These are phyloP conservation scores for Anastatica hierochuntica DNA, from an alignment of 345 rosid genomes.

Conservation along the genomic window DNA sequence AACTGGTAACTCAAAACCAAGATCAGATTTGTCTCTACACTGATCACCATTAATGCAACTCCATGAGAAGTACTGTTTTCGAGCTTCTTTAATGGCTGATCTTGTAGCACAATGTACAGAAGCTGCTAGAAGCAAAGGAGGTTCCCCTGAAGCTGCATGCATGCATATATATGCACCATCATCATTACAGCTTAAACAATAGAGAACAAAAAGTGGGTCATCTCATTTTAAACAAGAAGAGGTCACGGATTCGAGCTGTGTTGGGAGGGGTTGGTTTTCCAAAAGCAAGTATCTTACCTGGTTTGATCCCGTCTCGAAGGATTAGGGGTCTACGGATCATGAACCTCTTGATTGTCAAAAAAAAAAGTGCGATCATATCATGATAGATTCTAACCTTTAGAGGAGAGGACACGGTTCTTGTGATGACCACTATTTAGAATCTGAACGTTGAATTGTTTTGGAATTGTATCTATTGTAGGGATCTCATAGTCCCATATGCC, in stretches of 20 bases:
- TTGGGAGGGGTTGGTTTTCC: too few relatives aligned
- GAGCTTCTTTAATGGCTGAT: constrained; percentile 65
- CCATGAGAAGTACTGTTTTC: constrained; percentile 56
- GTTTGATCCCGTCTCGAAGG: too few relatives aligned
- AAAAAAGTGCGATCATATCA: neutral
- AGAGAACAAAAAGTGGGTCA: neutral
- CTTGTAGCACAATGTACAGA: constrained; percentile 82
- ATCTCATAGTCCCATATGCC: constrained; percentile 86
- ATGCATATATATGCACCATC: constrained; percentile 20
- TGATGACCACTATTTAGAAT: constrained; percentile 72
- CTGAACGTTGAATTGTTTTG: constrained; percentile 71
- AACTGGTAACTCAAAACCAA: constrained; percentile 44
- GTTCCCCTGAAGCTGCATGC: constrained; percentile 96
- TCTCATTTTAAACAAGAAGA: neutral
- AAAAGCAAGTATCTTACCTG: too few relatives aligned
- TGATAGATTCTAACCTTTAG: constrained; percentile 45
- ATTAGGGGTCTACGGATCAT: too few relatives aligned
- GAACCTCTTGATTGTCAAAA: too few relatives aligned
- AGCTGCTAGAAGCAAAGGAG: constrained; percentile 69
- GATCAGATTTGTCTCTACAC: neutral
- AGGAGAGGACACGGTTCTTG: constrained; percentile 62
- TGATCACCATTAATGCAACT: constrained; percentile 7
- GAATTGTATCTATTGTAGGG: constrained; percentile 78
- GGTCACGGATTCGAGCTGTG: too few relatives aligned
- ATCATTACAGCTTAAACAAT: too few relatives aligned